Evolutionary conservation across 441 rosid genomes (phyloP), one percentile per base, ranked within the genome.

Genomic region (Viola pubescens): DNA sequence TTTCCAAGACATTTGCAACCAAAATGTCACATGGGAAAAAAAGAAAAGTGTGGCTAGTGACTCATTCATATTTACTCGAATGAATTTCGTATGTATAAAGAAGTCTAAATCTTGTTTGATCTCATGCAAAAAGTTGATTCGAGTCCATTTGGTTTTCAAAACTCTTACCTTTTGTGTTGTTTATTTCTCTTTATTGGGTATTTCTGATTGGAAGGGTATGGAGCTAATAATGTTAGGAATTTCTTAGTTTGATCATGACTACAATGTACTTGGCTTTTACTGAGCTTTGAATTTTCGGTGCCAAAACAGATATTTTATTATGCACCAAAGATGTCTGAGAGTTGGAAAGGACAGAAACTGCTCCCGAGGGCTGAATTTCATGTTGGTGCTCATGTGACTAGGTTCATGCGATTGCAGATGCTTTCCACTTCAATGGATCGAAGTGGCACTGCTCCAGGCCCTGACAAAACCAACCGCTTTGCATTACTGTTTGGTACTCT

Each of bases 281-380:
- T 38, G 13, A 55, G 39, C 38, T 50, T 52, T 6, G 14, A 12
- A 53, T 8, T 11, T 54, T 26, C 16, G 10, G 34, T 63, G 62
- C 16, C 37, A 34, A 62, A 58, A 63, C 82, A 94, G 99, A 80
- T 94, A 75, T 94, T 94, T 82, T 90, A 83, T 74, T 94, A 80
- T 65, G 97, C 96, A 51, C 99, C 96, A 34, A 94, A 90, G 86
- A 83, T 86, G 85, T 80, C 91, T 0, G 99, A 94, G 84, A 94
- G 97, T 71, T 88, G 97, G 99, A 94, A 90, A 66, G 99, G 99
- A 56, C 94, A 82, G 74, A 94, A 94, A 75, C 91, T 94, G 75
- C 97, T 94, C 48, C 80, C 95, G 26, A 88, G 94, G 80, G 95
- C 89, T 4, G 99, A 94, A 70, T 90, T 94, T 83, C 99, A 94